A percentile compares a stretch with the other conserved stretches of the same genome.
phyloP scores from a whole-genome alignment of 495 filamentous ascomycete species.

The Daldinia childiae region DNA sequence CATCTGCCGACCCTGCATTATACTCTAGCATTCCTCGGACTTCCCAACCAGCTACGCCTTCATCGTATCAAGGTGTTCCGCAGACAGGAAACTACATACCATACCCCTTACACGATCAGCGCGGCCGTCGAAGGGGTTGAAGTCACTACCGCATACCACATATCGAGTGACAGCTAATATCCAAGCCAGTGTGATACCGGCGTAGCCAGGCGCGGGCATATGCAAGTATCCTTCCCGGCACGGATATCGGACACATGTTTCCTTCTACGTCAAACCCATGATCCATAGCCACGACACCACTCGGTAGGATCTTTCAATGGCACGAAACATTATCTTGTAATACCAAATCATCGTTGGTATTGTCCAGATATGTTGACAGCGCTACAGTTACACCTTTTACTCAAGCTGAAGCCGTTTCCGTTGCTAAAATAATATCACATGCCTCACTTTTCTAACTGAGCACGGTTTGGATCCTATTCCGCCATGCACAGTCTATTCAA shows the following conservation, averaged over 20 bases:
- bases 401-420: slow-evolving; percentile 12
- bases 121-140: slow-evolving; percentile 21
- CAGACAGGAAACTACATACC: slow-evolving; percentile 29
- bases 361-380: slow-evolving; percentile 9
- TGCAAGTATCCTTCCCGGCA: slow-evolving; percentile 13
- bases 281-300: slow-evolving; percentile 8
- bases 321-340: slow-evolving; percentile 34
- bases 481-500: background rate
- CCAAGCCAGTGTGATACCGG: background rate
- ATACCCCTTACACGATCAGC: slow-evolving; percentile 27
- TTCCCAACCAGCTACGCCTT: slow-evolving; percentile 5
- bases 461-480: slow-evolving; percentile 1
- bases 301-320: slow-evolving; percentile 16
- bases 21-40: slow-evolving; percentile 19
- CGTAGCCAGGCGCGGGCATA: background rate
- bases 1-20: slow-evolving; percentile 7
- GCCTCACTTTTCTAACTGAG: slow-evolving; percentile 2
- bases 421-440: slow-evolving; percentile 7
- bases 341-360: slow-evolving; percentile 19
- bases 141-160: background rate
- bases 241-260: slow-evolving; percentile 15
- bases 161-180: background rate
- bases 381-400: slow-evolving; percentile 4
- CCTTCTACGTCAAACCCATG: slow-evolving; percentile 7
- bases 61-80: background rate